Percentiles rank a stretch among this genome's conserved stretches.
These are phyloP conservation scores for Entomophthora muscae DNA, from an alignment of 371 early-diverging fungal species.

Conservation along the genomic window DNA sequence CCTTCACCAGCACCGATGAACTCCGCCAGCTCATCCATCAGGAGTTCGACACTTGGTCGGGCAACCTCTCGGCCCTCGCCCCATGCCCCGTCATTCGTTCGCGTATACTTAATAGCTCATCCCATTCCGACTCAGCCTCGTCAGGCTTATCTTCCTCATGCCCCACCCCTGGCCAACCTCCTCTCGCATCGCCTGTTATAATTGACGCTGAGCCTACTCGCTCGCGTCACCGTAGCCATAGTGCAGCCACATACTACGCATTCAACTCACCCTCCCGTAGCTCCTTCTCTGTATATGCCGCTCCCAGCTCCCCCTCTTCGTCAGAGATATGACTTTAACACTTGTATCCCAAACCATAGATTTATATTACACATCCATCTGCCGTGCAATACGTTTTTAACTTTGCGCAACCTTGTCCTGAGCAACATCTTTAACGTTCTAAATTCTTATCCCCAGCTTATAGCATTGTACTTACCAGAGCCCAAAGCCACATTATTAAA, in stretches of 20 bases:
- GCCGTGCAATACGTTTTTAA: no score
- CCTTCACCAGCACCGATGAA: slow-evolving; percentile 6
- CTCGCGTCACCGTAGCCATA: background rate
- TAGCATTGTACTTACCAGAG: no score
- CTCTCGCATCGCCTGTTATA: no score
- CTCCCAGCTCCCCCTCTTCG: background rate
- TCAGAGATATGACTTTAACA: no score
- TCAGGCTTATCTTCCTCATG: no score
- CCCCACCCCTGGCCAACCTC: no score
- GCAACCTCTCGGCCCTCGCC: background rate
- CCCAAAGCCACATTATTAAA: no score
- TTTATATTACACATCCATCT: no score
- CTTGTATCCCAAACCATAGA: no score
- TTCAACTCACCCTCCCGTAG: background rate
- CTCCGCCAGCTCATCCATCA: slow-evolving; percentile 2
- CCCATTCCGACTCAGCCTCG: background rate
- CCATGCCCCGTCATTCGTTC: background rate
- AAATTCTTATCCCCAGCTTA: no score
- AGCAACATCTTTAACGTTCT: no score
- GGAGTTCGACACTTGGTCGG: slow-evolving; percentile 1
- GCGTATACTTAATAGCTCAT: background rate
- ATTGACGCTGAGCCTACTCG: background rate
- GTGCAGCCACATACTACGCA: background rate
- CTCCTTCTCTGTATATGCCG: background rate
- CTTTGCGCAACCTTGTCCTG: no score